Percentiles rank a stretch among this genome's conserved stretches.
Evolutionary conservation across 176 grass and related monocot genomes (phyloP).

Genomic region (Dendrocalamus sinicus): DNA sequence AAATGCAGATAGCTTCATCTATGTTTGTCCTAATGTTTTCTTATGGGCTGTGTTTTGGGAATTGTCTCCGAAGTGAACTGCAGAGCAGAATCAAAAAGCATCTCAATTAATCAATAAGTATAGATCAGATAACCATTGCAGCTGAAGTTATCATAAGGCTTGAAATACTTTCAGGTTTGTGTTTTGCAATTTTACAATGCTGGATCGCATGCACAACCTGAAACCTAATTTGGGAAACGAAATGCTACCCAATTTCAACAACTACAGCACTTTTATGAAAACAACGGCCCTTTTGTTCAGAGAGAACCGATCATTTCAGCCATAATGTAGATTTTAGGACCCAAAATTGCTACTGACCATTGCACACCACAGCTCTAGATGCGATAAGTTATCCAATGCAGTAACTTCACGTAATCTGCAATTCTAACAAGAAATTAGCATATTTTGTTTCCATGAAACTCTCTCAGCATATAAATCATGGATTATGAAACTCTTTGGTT

Average conservation of each 20-base stretch:
- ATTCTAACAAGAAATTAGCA: slow-evolving; percentile 14
- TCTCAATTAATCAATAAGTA: neutral
- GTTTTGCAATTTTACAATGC: slow-evolving; percentile 26
- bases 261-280: slow-evolving; percentile 1
- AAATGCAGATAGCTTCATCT: slow-evolving; percentile 2
- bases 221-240: neutral
- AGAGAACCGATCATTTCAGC: slow-evolving; percentile 2
- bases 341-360: slow-evolving; percentile 36
- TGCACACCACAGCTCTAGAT: slow-evolving; percentile 5
- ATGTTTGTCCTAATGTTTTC: neutral
- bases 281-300: neutral
- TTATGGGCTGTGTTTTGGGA: neutral
- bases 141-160: neutral
- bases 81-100: neutral
- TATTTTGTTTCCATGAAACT: neutral
- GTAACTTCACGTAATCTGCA: slow-evolving; percentile 35
- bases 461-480: neutral
- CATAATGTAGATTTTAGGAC: neutral
- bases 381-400: slow-evolving; percentile 31
- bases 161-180: neutral
- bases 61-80: neutral
- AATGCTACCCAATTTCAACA: neutral
- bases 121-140: neutral
- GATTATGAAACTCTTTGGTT: neutral
- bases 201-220: neutral